Base-by-base conservation (phyloP, 768 basidiomycete genomes). In the Trametes meyenii region DNA sequence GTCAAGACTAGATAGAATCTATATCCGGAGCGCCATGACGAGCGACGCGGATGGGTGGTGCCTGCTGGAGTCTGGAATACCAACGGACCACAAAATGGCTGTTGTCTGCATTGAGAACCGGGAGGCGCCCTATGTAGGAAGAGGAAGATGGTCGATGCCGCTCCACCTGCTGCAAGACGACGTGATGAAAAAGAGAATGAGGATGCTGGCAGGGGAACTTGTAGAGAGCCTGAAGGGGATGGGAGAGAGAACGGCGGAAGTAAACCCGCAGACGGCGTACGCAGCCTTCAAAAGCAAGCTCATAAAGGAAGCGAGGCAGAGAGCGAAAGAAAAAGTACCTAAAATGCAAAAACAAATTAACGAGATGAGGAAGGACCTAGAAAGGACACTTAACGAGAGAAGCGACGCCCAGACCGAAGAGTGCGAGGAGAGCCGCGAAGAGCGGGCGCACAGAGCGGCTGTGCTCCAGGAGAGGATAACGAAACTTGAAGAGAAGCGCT, bases 101-200 rank as follows among this genome's bases (percentile, higher is more conserved):
- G 26, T 0, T 39, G 55, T 0, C 3, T 13, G 5, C 4, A 16
- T 55, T 1, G 23, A 26, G 1, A 38, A 53, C 35, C 8, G 33
- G 10, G 19, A 43, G n/a, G 40, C 54, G 3, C 63, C 59, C 0
- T 51, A 51, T 42, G 26, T 61, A 2, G 63, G 63, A 1, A 45
- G 23, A n/a, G 63, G 63, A 6, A 45, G 59, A 40, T 64, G 63
- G 63, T 7, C 21, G 0, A 29, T 45, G 46, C 42, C 50, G 17
- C 33, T 43, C 26, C n/a, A 24, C 39, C 49, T 62, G 16, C 50
- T 45, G 5, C 24, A 40, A 12, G 46, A 57, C 23, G 16, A 19
- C n/a, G 11, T 17, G 8, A 12, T 52, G 8, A 12, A 7, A 2
- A 3, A 6, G 2, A 38, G 1, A 6, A 38, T 52, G 36, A 38